Evolutionary conservation across 768 basidiomycete species (phyloP), one percentile per base, ranked within the genome.

Genomic region (Psilocybe sp.): DNA sequence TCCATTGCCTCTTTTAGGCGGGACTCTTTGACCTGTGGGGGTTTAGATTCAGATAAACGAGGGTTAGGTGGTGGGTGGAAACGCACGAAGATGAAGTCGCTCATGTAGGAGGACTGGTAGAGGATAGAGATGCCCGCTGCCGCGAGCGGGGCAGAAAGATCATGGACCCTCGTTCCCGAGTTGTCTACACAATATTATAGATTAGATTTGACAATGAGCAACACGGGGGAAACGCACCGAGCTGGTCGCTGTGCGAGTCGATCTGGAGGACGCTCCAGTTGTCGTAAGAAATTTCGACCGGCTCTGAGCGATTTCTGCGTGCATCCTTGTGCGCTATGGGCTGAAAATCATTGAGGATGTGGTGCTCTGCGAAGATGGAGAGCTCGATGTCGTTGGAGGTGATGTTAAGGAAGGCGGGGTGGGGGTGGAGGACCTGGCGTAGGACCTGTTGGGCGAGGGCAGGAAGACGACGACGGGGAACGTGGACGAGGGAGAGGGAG

Each of bases 331-430:
- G 67, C 8, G 84, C 84, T 57, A 85, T 76, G 8, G 70, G 66
- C 57, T 82, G 80, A 56, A 89, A 88, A 55, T 85, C 82, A 11
- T 69, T 60, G 13, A 86, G 73, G 49, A 72, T 62, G 51, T 71
- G 68, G 47, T 81, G 73, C 54, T 87, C 83, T 33, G 82, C 85
- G 58, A 90, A 89, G 44, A 88, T 68, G 63, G 79, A 81, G 65
- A 92, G 83, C 66, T 91, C 89, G 55, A 89, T 78, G 55, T 87
- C 79, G 63, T 92, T 92, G 69, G 79, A 86, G 46, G 86, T 87
- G 49, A 89, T 75, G 59, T 84, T 88, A 61, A 89, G 75, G 64
- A 89, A 89, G 5, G 76, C 74, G 13, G 85, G 82, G 52, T 70
- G 73, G 2, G 84, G 84, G 44, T 79, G 79, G 46, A 89, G 79